Base-by-base conservation (phyloP, 345 rosid genomes). In the Corchorus capsularis region DNA sequence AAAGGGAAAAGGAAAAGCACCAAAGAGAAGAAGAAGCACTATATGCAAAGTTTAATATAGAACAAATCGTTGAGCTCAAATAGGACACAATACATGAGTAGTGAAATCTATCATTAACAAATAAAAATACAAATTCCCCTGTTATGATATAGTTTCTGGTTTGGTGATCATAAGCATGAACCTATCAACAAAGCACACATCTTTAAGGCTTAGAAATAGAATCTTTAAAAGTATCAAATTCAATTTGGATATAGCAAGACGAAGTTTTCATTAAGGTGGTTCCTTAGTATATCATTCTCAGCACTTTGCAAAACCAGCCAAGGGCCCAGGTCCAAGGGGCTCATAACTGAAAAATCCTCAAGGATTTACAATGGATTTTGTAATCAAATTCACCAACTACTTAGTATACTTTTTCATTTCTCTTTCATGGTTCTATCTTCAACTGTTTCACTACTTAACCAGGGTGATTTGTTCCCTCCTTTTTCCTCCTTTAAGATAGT, bases 161-260 rank as follows among this genome's bases (percentile, higher is more conserved):
- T 53, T 70, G 62, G 32, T 69, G 46, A 69, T 69, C 10, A 52
- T 34, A 4, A 69, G 47, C 61, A 34, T 53, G 61, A 69, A 52
- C 32, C 73, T 8, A 17, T 52, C 2, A 16, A 6, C 7, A 1
- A 34, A 69, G 41, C 43, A 69, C 9, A 32, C n/a, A 3, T 17
- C 8, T 52, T 5, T 9, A 34, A 69, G 59, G 2, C 2, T 8
- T n/a, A 34, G 46, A 52, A 15, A 50, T 50, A n/a, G 4, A 50
- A 34, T 12, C 8, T 4, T 69, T 68, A 15, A 6, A 22, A 14
- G 57, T 3, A 8, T 69, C 54, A 22, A 67, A 22, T 22, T 20
- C 53, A n/a, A 43, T 13, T 12, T 19, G 55, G 63, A 60, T 60
- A 32, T 11, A 60, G 17, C 8, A 68, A 16, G 39, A 60, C 39